Percentiles rank a stretch among this genome's conserved stretches.
Conservation (phyloP, 106 monocot species). For the Narthecium ossifragum region DNA sequence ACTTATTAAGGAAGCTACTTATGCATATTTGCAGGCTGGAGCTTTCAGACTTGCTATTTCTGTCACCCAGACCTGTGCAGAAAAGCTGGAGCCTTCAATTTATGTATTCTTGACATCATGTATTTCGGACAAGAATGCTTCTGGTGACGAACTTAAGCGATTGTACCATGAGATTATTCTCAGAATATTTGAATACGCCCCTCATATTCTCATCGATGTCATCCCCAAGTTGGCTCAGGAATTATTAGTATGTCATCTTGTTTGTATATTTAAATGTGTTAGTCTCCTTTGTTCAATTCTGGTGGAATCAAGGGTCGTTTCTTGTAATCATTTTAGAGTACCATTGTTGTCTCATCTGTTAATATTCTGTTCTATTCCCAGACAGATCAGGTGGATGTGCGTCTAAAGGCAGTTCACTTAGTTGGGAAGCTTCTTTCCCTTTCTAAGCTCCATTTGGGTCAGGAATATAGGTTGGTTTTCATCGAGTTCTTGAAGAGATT, state of each 20-base stretch:
- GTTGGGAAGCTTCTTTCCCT: slow-evolving; percentile 62
- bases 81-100: slow-evolving; percentile 54
- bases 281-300: neutral
- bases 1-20: no score
- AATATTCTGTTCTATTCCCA: slow-evolving; percentile 22
- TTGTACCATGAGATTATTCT: slow-evolving; percentile 64
- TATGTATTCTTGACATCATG: slow-evolving; percentile 48
- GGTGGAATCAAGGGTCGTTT: no score
- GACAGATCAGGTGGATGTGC: slow-evolving; percentile 88
- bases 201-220: slow-evolving; percentile 57
- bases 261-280: neutral
- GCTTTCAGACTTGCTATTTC: slow-evolving; percentile 67
- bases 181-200: slow-evolving; percentile 60
- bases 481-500: slow-evolving; percentile 83
- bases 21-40: slow-evolving; percentile 43
- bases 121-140: slow-evolving; percentile 42
- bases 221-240: slow-evolving; percentile 70
- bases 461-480: slow-evolving; percentile 54
- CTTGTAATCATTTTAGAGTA: neutral
- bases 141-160: slow-evolving; percentile 36
- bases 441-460: slow-evolving; percentile 48
- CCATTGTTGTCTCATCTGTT: neutral
- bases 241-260: slow-evolving; percentile 53
- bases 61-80: slow-evolving; percentile 54
- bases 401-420: slow-evolving; percentile 69